These are phyloP conservation scores for Pestalotiopsis sp. DNA, from an alignment of 2,329 filamentous ascomycete species.

Conservation along the genomic window DNA sequence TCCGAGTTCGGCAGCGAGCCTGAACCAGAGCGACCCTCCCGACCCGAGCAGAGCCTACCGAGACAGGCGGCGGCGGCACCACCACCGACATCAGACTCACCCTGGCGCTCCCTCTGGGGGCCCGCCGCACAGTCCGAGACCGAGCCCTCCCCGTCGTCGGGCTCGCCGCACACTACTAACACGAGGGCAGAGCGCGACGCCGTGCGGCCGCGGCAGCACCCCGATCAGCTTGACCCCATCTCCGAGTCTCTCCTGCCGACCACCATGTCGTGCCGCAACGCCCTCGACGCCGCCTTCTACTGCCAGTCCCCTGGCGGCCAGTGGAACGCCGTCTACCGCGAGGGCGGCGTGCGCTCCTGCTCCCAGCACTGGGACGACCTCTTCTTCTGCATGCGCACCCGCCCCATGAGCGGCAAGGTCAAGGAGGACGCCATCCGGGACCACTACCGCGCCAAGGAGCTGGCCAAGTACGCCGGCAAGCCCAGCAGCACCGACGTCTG, in stretches of 20 bases:
- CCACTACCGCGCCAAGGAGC: slow-evolving; percentile 68
- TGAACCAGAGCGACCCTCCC: slow-evolving; percentile 18
- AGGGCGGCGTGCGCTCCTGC: slow-evolving; percentile 77
- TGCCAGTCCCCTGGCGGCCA: slow-evolving; percentile 91
- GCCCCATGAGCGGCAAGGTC: slow-evolving; percentile 60
- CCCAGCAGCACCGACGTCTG: slow-evolving; percentile 90
- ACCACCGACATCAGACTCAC: slow-evolving; percentile 16
- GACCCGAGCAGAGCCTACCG: slow-evolving; percentile 1
- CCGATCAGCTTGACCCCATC: slow-evolving; percentile 43
- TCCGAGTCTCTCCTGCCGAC: slow-evolving; percentile 75
- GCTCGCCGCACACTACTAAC: slow-evolving; percentile 21
- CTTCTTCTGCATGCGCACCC: slow-evolving; percentile 95
- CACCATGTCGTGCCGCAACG: slow-evolving; percentile 83
- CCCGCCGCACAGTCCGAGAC: slow-evolving; percentile 27
- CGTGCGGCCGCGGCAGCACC: not conserved
- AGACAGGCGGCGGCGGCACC: not conserved
- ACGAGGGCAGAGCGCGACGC: slow-evolving; percentile 5
- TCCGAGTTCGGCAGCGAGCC: slow-evolving; percentile 25
- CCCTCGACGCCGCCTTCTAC: slow-evolving; percentile 93
- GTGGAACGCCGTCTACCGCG: slow-evolving; percentile 88
- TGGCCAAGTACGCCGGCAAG: slow-evolving; percentile 64
- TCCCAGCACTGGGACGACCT: slow-evolving; percentile 89
- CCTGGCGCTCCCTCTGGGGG: slow-evolving; percentile 29
- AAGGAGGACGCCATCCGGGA: slow-evolving; percentile 65
- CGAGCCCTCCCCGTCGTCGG: slow-evolving; percentile 27